Conservation (phyloP, 805 yeast species). For the Teunomyces aglyptinius region DNA sequence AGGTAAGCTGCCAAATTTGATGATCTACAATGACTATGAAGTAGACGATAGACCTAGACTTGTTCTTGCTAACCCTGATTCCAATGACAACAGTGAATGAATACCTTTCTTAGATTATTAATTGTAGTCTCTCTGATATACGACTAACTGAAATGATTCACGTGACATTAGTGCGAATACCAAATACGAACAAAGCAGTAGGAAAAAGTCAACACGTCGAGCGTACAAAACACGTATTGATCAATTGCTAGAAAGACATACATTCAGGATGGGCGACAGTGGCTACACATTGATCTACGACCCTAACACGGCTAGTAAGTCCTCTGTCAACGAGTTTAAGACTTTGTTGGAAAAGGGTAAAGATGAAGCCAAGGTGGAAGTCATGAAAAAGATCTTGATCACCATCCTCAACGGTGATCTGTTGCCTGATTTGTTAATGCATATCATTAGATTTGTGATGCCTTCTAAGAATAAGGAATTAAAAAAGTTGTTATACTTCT, state of each 20-base stretch:
- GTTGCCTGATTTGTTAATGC: slow-evolving; percentile 92
- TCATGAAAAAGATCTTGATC: slow-evolving; percentile 85
- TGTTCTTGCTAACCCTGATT: slow-evolving; percentile 59
- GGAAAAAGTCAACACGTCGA: slow-evolving; percentile 11
- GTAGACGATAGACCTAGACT: slow-evolving; percentile 42
- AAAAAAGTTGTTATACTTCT: slow-evolving; percentile 88
- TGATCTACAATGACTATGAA: slow-evolving; percentile 10
- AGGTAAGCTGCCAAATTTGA: slow-evolving; percentile 1
- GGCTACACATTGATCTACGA: slow-evolving; percentile 83
- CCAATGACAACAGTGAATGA: slow-evolving; percentile 25
- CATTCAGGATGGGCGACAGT: slow-evolving; percentile 16
- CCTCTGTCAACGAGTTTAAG: slow-evolving; percentile 70
- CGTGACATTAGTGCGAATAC: slow-evolving; percentile 2
- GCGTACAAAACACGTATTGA: slow-evolving; percentile 2
- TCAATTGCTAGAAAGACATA: slow-evolving; percentile 2
- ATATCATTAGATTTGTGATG: slow-evolving; percentile 94
- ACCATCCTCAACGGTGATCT: slow-evolving; percentile 91
- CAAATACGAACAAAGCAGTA: neutral
- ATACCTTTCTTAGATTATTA: neutral
- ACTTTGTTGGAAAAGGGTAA: slow-evolving; percentile 80
- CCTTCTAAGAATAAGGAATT: slow-evolving; percentile 89
- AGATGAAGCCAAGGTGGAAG: slow-evolving; percentile 81
- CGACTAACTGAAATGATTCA: neutral
- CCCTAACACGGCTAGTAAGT: slow-evolving; percentile 62
- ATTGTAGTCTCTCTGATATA: too few species aligned